Conservation (phyloP, 2,329 filamentous ascomycete species). For the Neoscytalidium dimidiatum region DNA sequence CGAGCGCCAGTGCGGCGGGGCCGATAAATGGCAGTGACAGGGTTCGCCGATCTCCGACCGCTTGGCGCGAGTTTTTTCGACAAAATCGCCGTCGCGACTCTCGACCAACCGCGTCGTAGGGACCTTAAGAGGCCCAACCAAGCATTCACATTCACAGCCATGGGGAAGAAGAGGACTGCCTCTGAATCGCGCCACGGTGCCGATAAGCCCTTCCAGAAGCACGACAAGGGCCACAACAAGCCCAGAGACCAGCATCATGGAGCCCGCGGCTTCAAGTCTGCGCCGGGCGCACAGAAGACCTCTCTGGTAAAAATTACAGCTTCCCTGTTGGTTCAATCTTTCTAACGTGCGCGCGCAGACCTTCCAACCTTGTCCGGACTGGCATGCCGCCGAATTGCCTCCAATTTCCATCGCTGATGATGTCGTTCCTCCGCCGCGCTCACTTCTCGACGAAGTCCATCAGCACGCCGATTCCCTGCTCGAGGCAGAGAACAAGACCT, state of each 20-base stretch:
- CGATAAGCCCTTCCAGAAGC: constrained; percentile 23
- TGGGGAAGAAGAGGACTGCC: constrained; percentile 41
- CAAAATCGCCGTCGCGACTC: constrained; percentile 5
- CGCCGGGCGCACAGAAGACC: constrained; percentile 29
- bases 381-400: constrained; percentile 63
- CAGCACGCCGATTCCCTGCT: constrained; percentile 73
- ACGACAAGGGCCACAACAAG: constrained; percentile 16
- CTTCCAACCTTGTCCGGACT: constrained; percentile 66
- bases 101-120: background rate
- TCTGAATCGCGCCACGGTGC: constrained; percentile 25
- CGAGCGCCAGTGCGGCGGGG: background rate
- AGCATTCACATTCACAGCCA: constrained; percentile 18
- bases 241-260: background rate
- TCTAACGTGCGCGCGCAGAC: constrained; percentile 41
- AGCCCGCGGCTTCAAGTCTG: constrained; percentile 45
- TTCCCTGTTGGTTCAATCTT: background rate
- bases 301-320: constrained; percentile 31
- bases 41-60: constrained; percentile 9
- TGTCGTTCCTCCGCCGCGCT: constrained; percentile 50
- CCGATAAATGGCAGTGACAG: background rate
- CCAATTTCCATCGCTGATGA: constrained; percentile 50
- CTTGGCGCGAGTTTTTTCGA: constrained; percentile 20
- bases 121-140: background rate
- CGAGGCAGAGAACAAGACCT: constrained; percentile 74
- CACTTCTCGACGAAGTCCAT: constrained; percentile 61